Conservation (phyloP, 2,329 filamentous ascomycete species). For the Furcasterigmium sp. region DNA sequence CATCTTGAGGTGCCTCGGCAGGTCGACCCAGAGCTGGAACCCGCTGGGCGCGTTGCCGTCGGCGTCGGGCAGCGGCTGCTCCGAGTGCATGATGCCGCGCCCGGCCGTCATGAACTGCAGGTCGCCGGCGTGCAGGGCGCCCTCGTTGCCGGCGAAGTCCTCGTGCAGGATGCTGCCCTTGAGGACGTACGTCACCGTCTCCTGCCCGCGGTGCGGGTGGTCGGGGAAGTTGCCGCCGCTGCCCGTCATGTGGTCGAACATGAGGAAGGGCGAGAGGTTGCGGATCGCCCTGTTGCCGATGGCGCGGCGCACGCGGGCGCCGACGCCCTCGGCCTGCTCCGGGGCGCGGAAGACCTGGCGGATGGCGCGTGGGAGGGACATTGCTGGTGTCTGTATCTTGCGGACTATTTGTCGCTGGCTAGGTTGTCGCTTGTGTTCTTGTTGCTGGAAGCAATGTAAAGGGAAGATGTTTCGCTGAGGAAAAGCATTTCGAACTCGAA, state of each 20-base stretch:
- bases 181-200: conserved; percentile 84
- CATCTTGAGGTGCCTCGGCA: conserved; percentile 73
- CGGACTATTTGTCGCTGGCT: no score
- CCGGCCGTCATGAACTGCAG: conserved; percentile 98
- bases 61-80: conserved; percentile 79
- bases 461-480: no score
- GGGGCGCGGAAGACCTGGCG: conserved; percentile 76
- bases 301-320: conserved; percentile 79
- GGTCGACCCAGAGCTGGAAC: conserved; percentile 92
- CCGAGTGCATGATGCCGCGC: conserved; percentile 84
- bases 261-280: conserved; percentile 88
- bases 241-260: conserved; percentile 90
- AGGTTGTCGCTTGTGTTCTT: no score
- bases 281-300: conserved; percentile 78
- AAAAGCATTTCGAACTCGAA: no score
- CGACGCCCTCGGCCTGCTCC: conserved; percentile 83
- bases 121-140: conserved; percentile 81
- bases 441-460: no score
- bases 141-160: conserved; percentile 81
- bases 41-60: conserved; percentile 77
- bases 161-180: conserved; percentile 82
- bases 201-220: conserved; percentile 77
- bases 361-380: conserved; percentile 70
- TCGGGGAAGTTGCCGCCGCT: conserved; percentile 86
- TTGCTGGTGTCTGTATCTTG: no score